Evolutionary conservation across 2,329 filamentous ascomycete genomes (phyloP).

Genomic region (Waltergamsia citrina): DNA sequence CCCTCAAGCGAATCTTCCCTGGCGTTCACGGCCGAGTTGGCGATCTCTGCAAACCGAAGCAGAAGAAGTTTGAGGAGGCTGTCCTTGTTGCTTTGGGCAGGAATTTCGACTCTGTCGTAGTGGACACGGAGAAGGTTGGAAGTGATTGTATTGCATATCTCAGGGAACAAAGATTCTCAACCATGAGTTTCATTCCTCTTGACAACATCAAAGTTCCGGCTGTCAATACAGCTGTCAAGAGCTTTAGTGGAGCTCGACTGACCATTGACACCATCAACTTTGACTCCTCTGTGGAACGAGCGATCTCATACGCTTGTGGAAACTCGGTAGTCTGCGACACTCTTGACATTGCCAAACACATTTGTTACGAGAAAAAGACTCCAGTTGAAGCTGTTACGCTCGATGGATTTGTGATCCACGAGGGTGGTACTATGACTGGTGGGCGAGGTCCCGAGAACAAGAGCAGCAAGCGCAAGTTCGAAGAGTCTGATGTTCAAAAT

Average conservation of each 20-base stretch:
- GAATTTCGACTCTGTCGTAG: constrained; percentile 89
- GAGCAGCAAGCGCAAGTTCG: constrained; percentile 71
- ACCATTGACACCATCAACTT: constrained; percentile 97
- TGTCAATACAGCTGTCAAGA: constrained; percentile 83
- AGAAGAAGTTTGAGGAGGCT: constrained; percentile 92
- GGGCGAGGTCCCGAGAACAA: constrained; percentile 72
- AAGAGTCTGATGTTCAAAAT: constrained; percentile 81
- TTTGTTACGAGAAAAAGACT: constrained; percentile 77
- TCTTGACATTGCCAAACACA: constrained; percentile 74
- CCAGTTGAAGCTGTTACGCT: constrained; percentile 91
- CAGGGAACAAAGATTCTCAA: constrained; percentile 77
- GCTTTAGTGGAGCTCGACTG: constrained; percentile 73
- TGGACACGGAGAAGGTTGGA: constrained; percentile 90
- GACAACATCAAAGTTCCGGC: constrained; percentile 96
- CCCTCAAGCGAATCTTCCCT: constrained; percentile 82
- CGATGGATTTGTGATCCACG: constrained; percentile 94
- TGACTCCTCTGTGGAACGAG: constrained; percentile 77
- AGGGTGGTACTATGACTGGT: constrained; percentile 93
- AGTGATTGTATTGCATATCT: constrained; percentile 92
- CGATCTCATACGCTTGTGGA: constrained; percentile 90
- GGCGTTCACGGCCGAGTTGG: constrained; percentile 86
- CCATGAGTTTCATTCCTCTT: constrained; percentile 89
- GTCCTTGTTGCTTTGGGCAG: constrained; percentile 86
- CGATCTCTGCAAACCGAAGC: constrained; percentile 89
- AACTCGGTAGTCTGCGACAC: constrained; percentile 92